Conservation (phyloP, 2,329 filamentous ascomycete species). For the Rhytidhysteron rufulum region DNA sequence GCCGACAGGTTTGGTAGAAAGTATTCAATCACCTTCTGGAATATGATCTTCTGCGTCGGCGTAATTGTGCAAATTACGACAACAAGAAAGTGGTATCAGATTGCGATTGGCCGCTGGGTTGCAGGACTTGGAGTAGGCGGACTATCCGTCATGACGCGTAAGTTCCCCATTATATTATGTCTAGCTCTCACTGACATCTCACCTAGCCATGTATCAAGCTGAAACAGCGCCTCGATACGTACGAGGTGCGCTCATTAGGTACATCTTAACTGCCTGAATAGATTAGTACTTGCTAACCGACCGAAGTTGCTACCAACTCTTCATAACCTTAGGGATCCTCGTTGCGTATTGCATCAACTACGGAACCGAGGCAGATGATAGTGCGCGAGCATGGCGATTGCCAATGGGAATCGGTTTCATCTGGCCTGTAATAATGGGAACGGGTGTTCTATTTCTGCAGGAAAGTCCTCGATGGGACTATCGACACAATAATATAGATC, state of each 20-base stretch:
- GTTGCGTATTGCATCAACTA: constrained; percentile 53
- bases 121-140: constrained; percentile 64
- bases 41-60: constrained; percentile 61
- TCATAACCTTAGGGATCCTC: constrained; percentile 66
- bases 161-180: no score
- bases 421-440: constrained; percentile 52
- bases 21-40: constrained; percentile 58
- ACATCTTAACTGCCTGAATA: neutral
- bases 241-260: constrained; percentile 56
- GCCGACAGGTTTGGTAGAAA: constrained; percentile 61
- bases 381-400: constrained; percentile 59
- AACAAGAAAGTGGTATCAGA: constrained; percentile 56
- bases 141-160: constrained; percentile 55
- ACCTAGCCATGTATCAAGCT: constrained; percentile 64
- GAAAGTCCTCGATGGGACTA: constrained; percentile 59
- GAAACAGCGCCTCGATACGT: constrained; percentile 63
- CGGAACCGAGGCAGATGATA: constrained; percentile 50
- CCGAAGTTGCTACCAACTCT: constrained; percentile 59
- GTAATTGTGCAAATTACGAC: constrained; percentile 65
- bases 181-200: no score
- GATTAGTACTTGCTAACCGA: neutral
- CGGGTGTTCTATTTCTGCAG: constrained; percentile 52
- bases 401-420: constrained; percentile 58
- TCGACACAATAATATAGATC: constrained; percentile 51
- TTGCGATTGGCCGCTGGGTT: constrained; percentile 61